Conservation (phyloP, 1,284 basidiomycete genomes). For the Puccinia horiana region DNA sequence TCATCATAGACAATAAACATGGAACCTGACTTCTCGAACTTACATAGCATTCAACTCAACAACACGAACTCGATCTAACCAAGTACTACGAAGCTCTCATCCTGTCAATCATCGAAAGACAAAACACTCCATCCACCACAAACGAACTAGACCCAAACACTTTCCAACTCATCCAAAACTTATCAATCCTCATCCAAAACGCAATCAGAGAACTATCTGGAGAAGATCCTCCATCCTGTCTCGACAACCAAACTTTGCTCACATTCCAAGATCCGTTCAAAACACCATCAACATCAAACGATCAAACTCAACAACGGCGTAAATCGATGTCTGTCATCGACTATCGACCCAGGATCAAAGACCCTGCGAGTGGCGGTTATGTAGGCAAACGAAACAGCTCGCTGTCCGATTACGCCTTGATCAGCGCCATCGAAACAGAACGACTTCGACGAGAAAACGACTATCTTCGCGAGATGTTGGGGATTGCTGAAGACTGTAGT, state of each 20-base stretch:
- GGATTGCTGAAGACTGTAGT: slow-evolving; percentile 62
- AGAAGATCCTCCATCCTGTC: slow-evolving; percentile 51
- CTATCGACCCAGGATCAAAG: slow-evolving; percentile 31
- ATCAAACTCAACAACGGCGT: slow-evolving; percentile 54
- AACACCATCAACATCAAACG: slow-evolving; percentile 47
- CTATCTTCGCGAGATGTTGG: slow-evolving; percentile 70
- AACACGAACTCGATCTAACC: slow-evolving; percentile 83
- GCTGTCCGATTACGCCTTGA: slow-evolving; percentile 73
- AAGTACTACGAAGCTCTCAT: slow-evolving; percentile 88
- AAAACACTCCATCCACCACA: slow-evolving; percentile 63
- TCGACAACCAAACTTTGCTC: neutral
- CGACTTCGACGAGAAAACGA: slow-evolving; percentile 79
- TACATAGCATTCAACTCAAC: slow-evolving; percentile 78
- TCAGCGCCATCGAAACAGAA: slow-evolving; percentile 77
- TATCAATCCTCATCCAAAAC: slow-evolving; percentile 45
- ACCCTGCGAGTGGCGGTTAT: slow-evolving; percentile 41
- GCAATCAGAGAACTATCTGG: slow-evolving; percentile 42
- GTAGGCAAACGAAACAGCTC: slow-evolving; percentile 47
- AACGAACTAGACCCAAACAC: slow-evolving; percentile 56
- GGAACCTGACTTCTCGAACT: neutral
- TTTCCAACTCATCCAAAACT: slow-evolving; percentile 38
- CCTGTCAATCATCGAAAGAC: slow-evolving; percentile 70
- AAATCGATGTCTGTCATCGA: slow-evolving; percentile 32
- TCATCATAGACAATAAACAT: too few species aligned
- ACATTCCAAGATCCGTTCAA: slow-evolving; percentile 40